Conservation (phyloP, 176 grass and related monocot species). For the Bromus sterilis region DNA sequence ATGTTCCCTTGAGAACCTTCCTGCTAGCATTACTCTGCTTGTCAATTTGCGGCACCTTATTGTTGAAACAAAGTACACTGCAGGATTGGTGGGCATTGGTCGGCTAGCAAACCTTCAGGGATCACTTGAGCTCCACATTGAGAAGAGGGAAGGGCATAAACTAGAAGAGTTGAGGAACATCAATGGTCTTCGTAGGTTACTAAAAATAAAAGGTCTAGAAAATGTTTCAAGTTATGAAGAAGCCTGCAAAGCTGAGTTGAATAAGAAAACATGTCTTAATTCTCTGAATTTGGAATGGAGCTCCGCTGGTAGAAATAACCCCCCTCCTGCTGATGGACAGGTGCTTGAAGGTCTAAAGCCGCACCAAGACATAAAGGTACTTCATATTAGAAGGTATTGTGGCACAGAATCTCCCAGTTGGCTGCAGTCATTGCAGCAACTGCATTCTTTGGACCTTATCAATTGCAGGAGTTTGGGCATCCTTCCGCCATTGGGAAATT, state of each 20-base stretch:
- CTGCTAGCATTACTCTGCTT: background rate
- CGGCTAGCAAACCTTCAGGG: background rate
- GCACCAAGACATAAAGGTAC: conserved; percentile 2
- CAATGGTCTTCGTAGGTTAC: background rate
- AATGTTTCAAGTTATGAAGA: background rate
- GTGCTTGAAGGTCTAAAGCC: conserved; percentile 14
- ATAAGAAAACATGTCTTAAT: background rate
- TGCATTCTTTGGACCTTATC: background rate
- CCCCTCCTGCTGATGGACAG: background rate
- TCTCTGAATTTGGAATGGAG: background rate
- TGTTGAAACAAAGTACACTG: background rate
- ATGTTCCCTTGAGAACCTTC: background rate
- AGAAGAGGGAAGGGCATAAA: background rate
- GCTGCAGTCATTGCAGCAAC: background rate
- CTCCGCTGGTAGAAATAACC: background rate
- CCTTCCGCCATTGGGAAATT: conserved; percentile 12
- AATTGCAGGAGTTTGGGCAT: background rate
- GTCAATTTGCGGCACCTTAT: background rate
- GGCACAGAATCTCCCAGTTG: conserved; percentile 1
- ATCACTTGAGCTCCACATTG: background rate
- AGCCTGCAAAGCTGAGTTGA: background rate
- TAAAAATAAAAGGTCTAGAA: background rate
- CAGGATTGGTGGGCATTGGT: background rate
- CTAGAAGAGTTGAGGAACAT: background rate
- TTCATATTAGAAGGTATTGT: conserved; percentile 1